These are phyloP conservation scores for Liriodendron chinense DNA, from an alignment of 164 flowering plant genomes.

Conservation along the genomic window DNA sequence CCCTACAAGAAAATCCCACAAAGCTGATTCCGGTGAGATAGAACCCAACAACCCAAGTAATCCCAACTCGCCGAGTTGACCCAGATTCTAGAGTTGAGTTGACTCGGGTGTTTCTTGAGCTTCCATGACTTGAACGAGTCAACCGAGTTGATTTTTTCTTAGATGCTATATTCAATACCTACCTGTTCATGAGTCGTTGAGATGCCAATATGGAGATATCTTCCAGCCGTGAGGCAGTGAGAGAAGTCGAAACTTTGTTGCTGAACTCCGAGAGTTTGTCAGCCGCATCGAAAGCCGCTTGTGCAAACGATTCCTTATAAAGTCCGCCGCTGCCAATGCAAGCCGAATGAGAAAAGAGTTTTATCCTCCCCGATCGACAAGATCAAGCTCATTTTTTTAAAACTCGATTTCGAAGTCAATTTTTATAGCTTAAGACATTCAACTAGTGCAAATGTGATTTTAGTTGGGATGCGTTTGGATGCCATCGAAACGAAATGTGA, in stretches of 20 bases:
- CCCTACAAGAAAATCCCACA: conserved; percentile 12
- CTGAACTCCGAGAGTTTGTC: conserved; percentile 7
- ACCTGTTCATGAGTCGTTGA: conserved; percentile 28
- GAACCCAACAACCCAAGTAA: too few species aligned
- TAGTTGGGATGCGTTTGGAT: too few species aligned
- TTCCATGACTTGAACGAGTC: too few species aligned
- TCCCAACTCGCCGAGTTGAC: background rate
- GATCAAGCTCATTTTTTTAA: too few species aligned
- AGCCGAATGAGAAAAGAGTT: background rate
- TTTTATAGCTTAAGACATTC: too few species aligned
- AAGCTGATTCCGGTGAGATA: background rate
- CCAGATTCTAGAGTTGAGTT: too few species aligned
- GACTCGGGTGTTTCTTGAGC: too few species aligned
- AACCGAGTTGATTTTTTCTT: background rate
- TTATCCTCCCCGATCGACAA: too few species aligned
- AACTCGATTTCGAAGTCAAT: too few species aligned
- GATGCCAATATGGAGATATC: conserved; percentile 32
- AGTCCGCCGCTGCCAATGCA: conserved; percentile 22
- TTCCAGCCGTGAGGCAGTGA: conserved; percentile 8
- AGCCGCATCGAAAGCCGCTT: conserved; percentile 5
- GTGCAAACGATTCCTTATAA: conserved; percentile 3
- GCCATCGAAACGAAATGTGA: too few species aligned
- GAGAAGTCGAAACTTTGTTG: background rate
- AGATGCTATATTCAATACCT: background rate
- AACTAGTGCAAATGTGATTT: too few species aligned